Evolutionary conservation across 148 eudicot species (phyloP).

Genomic region (Persicaria maculosa): DNA sequence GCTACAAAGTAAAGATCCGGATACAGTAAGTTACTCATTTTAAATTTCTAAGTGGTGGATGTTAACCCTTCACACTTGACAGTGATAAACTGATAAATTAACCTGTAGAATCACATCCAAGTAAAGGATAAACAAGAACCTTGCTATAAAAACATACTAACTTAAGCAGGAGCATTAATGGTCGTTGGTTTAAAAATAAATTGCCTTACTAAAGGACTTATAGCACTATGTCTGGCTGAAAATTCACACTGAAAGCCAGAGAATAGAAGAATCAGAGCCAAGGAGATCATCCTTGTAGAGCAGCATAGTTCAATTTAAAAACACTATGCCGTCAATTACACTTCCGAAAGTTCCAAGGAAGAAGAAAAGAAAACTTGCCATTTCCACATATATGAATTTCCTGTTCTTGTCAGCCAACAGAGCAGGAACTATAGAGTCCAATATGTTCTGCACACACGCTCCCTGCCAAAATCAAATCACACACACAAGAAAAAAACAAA

Average conservation of each 20-base stretch:
- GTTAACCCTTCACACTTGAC: background rate
- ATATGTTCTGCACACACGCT: slow-evolving; percentile 79
- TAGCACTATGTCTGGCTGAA: too few relatives aligned
- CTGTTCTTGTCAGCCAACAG: slow-evolving; percentile 76
- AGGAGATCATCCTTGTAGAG: too few relatives aligned
- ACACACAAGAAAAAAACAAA: background rate
- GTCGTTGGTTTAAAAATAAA: background rate
- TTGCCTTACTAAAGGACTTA: background rate
- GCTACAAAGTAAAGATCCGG: too few relatives aligned
- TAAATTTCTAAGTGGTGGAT: background rate
- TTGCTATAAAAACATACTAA: background rate
- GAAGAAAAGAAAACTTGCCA: slow-evolving; percentile 27
- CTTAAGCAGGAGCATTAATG: background rate
- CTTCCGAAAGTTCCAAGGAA: background rate
- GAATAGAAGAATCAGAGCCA: too few relatives aligned
- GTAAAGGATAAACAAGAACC: background rate
- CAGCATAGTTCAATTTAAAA: too few relatives aligned
- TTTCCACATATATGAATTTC: slow-evolving; percentile 81
- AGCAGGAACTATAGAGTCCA: slow-evolving; percentile 85
- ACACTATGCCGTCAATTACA: too few relatives aligned
- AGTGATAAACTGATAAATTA: background rate
- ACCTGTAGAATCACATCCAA: background rate
- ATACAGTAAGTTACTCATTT: background rate
- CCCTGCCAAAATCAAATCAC: slow-evolving; percentile 28
- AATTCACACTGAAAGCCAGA: too few relatives aligned